Evolutionary conservation across 805 yeast genomes (phyloP).

Genomic region (Metschnikowia lunata): DNA sequence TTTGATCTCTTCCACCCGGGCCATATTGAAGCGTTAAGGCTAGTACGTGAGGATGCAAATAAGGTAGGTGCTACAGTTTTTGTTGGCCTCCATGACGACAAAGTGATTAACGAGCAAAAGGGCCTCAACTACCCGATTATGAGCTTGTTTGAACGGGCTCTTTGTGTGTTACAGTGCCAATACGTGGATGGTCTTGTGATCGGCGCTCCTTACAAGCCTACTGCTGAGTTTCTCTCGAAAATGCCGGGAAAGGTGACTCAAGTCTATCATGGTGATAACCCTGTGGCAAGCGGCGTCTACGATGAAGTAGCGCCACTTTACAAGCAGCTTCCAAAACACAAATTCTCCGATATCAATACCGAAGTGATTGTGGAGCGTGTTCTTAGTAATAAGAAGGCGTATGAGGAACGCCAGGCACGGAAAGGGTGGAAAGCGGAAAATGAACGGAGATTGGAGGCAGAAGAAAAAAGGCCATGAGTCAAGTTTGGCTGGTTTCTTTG

Average conservation of each 20-base stretch:
- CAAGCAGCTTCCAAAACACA: slow-evolving; percentile 47
- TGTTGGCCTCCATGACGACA: slow-evolving; percentile 66
- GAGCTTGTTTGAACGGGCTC: slow-evolving; percentile 79
- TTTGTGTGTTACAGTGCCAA: slow-evolving; percentile 84
- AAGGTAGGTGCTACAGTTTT: slow-evolving; percentile 44
- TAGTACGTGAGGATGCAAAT: slow-evolving; percentile 39
- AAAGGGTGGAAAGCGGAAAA: slow-evolving; percentile 76
- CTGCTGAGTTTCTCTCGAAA: slow-evolving; percentile 31
- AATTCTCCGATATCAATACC: slow-evolving; percentile 62
- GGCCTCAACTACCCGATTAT: slow-evolving; percentile 76
- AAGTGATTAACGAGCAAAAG: slow-evolving; percentile 47
- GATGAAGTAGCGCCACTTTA: slow-evolving; percentile 34
- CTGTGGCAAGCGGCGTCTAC: slow-evolving; percentile 31
- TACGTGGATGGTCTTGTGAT: slow-evolving; percentile 77
- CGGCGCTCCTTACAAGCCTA: slow-evolving; percentile 59
- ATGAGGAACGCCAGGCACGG: slow-evolving; percentile 79
- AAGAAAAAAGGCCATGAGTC: slow-evolving; percentile 11
- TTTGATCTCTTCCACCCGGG: slow-evolving; percentile 94
- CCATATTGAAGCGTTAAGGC: slow-evolving; percentile 69
- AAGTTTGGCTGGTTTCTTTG: no score
- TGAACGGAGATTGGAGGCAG: slow-evolving; percentile 27
- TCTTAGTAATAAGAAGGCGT: slow-evolving; percentile 57
- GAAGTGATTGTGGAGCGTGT: slow-evolving; percentile 74
- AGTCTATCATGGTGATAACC: slow-evolving; percentile 60
- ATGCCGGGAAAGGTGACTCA: slow-evolving; percentile 36